These are phyloP conservation scores for Pythium graminicola DNA, from an alignment of 352 stramenopile species.

Conservation along the genomic window DNA sequence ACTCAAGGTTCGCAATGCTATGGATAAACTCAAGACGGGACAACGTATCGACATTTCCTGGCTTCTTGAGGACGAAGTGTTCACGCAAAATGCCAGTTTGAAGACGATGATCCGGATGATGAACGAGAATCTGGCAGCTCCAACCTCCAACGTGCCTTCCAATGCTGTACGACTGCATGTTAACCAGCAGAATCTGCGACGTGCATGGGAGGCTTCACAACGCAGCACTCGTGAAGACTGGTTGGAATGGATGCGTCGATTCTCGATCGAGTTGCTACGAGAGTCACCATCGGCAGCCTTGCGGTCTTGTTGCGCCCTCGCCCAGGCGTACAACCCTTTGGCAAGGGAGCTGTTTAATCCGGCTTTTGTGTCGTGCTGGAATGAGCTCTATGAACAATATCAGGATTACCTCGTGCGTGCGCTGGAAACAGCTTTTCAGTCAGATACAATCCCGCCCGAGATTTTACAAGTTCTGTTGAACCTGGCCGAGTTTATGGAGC, in stretches of 20 bases:
- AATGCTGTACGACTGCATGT: constrained; percentile 82
- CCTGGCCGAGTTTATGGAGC: constrained; percentile 99
- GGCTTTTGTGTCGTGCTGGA: constrained; percentile 99
- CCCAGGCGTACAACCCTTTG: constrained; percentile 97
- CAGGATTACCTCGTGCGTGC: constrained; percentile 92
- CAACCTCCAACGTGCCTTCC: constrained; percentile 33
- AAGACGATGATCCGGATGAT: constrained; percentile 12
- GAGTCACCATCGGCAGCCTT: constrained; percentile 95
- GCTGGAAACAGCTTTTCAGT: constrained; percentile 94
- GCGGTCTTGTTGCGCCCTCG: constrained; percentile 93
- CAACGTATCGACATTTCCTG: constrained; percentile 34
- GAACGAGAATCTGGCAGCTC: constrained; percentile 22
- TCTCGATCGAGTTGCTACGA: constrained; percentile 96
- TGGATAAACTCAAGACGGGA: constrained; percentile 49
- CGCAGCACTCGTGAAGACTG: constrained; percentile 92
- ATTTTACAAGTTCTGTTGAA: constrained; percentile 98
- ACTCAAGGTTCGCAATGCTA: constrained; percentile 38
- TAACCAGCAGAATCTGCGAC: constrained; percentile 84
- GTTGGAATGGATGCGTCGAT: constrained; percentile 98
- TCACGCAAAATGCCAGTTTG: constrained; percentile 27
- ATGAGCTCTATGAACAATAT: constrained; percentile 90
- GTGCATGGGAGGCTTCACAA: constrained; percentile 81
- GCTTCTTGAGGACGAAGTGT: constrained; percentile 46
- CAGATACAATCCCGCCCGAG: constrained; percentile 90
- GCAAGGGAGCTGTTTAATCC: constrained; percentile 98